phyloP scores from a whole-genome alignment of 2,329 filamentous ascomycete genomes.

The Fusarium staphyleae region DNA sequence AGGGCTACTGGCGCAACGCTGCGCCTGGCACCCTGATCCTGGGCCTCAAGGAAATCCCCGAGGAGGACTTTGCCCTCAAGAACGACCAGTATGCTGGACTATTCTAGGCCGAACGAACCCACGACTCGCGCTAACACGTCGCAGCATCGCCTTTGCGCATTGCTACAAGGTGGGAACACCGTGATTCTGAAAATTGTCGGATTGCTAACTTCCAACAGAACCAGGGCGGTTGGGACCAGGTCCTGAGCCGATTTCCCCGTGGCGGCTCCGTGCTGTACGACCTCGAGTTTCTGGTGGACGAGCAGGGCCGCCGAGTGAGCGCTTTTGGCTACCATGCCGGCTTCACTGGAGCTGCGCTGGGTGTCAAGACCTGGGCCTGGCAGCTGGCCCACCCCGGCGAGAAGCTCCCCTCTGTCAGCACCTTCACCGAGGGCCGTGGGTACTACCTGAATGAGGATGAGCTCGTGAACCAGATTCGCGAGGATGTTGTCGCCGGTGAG shows the following conservation, averaged over 20 bases:
- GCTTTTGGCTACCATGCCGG: slow-evolving; percentile 76
- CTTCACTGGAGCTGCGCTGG: slow-evolving; percentile 76
- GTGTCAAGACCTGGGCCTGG: slow-evolving; percentile 82
- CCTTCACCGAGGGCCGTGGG: slow-evolving; percentile 56
- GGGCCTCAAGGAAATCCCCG: slow-evolving; percentile 79
- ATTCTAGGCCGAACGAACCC: too few species aligned
- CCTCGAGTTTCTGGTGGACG: slow-evolving; percentile 84
- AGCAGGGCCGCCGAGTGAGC: slow-evolving; percentile 22
- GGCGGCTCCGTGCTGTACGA: slow-evolving; percentile 72
- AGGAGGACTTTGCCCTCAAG: slow-evolving; percentile 65
- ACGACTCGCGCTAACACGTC: neutral
- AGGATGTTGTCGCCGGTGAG: slow-evolving; percentile 70
- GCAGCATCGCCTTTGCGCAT: slow-evolving; percentile 70
- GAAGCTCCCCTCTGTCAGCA: slow-evolving; percentile 62
- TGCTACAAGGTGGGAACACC: slow-evolving; percentile 64
- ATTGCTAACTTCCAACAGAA: slow-evolving; percentile 73
- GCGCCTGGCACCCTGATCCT: slow-evolving; percentile 74
- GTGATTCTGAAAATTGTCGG: slow-evolving; percentile 63
- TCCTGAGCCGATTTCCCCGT: slow-evolving; percentile 78
- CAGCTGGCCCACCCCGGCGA: slow-evolving; percentile 76
- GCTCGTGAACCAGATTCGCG: slow-evolving; percentile 54
- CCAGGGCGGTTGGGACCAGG: slow-evolving; percentile 79
- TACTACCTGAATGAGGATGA: slow-evolving; percentile 73
- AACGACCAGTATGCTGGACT: slow-evolving; percentile 37
- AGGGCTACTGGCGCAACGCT: slow-evolving; percentile 72